Evolutionary conservation across 2,329 filamentous ascomycete genomes (phyloP).

Genomic region (Fusarium praegraminearum): DNA sequence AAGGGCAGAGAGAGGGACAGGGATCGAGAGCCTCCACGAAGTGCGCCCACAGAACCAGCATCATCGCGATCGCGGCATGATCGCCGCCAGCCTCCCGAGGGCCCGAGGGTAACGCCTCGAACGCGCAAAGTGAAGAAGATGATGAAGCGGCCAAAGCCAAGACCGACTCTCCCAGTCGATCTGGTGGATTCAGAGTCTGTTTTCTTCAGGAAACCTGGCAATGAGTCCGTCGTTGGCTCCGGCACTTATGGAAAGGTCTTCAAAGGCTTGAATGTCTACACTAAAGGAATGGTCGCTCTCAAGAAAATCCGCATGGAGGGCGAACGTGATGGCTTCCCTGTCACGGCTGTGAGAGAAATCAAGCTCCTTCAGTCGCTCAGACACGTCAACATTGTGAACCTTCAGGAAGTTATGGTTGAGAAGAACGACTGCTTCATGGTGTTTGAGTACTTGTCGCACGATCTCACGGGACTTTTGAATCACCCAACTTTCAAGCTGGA

Average conservation of each 20-base stretch:
- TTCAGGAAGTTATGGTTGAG: constrained; percentile 97
- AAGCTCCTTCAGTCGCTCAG: constrained; percentile 89
- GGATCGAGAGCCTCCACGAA: constrained; percentile 61
- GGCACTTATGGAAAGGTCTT: constrained; percentile 97
- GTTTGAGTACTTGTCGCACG: constrained; percentile 97
- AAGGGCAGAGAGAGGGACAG: constrained; percentile 6
- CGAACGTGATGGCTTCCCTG: constrained; percentile 89
- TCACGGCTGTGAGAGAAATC: constrained; percentile 91
- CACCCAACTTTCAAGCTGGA: constrained; percentile 92
- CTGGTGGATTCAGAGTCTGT: constrained; percentile 86
- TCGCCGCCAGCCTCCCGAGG: constrained; percentile 51
- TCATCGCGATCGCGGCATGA: constrained; percentile 59
- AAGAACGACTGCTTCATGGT: constrained; percentile 99
- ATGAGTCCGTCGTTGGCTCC: constrained; percentile 94
- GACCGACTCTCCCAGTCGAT: constrained; percentile 77
- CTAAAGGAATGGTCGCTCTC: constrained; percentile 82
- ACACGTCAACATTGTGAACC: constrained; percentile 83
- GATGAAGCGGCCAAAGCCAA: constrained; percentile 76
- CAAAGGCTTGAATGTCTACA: constrained; percentile 94
- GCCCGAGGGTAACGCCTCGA: constrained; percentile 57
- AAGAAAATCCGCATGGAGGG: constrained; percentile 96
- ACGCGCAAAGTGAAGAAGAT: constrained; percentile 75
- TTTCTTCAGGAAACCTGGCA: constrained; percentile 95
- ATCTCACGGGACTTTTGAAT: constrained; percentile 93
- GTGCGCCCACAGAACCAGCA: constrained; percentile 66